phyloP scores from a whole-genome alignment of 257 asterid species.

The Solanum bulbocastanum region DNA sequence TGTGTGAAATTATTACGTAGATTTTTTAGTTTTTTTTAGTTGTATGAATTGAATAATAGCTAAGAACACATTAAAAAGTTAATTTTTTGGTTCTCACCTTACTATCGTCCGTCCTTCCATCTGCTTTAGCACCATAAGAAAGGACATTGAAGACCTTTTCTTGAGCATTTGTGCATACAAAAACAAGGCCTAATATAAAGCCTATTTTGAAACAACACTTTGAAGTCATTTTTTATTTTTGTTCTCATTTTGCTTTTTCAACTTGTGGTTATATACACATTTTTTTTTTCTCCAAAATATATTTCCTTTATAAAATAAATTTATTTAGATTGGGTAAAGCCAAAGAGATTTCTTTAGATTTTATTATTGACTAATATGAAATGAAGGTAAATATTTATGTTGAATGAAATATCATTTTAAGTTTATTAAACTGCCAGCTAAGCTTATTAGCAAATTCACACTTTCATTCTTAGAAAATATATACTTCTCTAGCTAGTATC shows the following conservation, averaged over 20 bases:
- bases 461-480: no score
- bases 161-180: neutral
- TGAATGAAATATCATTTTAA: neutral
- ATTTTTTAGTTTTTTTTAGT: neutral
- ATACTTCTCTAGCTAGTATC: no score
- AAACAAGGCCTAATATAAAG: neutral
- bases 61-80: neutral
- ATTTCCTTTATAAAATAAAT: neutral
- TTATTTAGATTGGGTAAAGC: neutral
- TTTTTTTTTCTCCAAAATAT: neutral
- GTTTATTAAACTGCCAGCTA: neutral
- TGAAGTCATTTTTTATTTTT: neutral
- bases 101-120: neutral
- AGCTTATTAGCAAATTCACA: neutral
- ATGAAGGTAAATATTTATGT: neutral
- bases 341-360: neutral
- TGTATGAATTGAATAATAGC: neutral
- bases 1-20: no score
- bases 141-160: neutral
- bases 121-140: neutral
- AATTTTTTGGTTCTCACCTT: neutral
- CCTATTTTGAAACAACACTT: neutral
- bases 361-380: neutral
- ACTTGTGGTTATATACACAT: neutral
- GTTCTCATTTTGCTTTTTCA: neutral